A percentile compares a stretch with the other conserved stretches of the same genome.
Conservation (phyloP, 257 asterid genomes). For the Pogostemon cablin region DNA sequence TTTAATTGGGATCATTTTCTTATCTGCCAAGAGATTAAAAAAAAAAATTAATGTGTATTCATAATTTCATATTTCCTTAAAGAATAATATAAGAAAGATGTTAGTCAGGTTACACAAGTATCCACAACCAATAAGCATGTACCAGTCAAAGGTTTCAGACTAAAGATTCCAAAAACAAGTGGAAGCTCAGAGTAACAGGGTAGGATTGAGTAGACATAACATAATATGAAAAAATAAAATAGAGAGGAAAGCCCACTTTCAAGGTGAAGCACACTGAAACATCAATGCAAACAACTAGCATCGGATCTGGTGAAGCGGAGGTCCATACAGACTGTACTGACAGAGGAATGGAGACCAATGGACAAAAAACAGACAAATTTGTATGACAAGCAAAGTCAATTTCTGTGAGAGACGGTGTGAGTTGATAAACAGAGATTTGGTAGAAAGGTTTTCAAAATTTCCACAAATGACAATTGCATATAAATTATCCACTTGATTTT, state of each 20-base stretch:
- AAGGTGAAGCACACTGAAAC: conserved; percentile 3
- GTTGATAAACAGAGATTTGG: neutral
- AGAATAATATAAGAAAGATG: neutral
- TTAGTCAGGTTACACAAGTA: neutral
- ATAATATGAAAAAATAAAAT: neutral
- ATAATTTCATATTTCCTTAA: neutral
- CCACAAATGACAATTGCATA: neutral
- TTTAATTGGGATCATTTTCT: conserved; percentile 90
- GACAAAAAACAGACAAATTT: neutral
- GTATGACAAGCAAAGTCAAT: neutral
- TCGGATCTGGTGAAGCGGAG: neutral
- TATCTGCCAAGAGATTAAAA: conserved; percentile 47
- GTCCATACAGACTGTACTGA: neutral
- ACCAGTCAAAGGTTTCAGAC: neutral
- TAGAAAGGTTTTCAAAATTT: conserved; percentile 4
- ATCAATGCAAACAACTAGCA: conserved; percentile 8
- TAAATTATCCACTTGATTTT: neutral
- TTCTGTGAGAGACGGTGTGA: neutral
- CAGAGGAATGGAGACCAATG: neutral
- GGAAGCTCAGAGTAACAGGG: neutral
- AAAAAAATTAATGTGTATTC: neutral
- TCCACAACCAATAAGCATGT: conserved; percentile 6
- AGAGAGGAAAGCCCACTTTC: conserved; percentile 9
- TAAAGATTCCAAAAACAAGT: neutral
- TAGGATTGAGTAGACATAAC: neutral